Evolutionary conservation across 148 eudicot species (phyloP), one percentile per base, ranked within the genome.

Genomic region (Diospyros kaki): DNA sequence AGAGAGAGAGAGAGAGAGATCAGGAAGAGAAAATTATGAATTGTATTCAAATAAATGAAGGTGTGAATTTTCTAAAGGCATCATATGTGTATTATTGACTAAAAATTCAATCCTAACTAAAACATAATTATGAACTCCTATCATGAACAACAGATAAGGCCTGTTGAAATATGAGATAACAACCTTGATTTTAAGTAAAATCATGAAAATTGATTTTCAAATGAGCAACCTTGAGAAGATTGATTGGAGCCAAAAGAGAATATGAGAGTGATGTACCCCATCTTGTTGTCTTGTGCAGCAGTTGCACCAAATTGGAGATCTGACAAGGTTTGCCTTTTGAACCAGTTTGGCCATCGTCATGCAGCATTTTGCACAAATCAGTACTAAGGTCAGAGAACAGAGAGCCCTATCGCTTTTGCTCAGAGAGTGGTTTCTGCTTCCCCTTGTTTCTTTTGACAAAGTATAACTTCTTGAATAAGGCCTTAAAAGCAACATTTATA

Each of bases 251-350:
- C 52, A 8, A 68, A 52, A 48, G 1, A 28, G 28, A 4, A 43
- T 38, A 68, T 50, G 45, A 40, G 50, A 42, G 4, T n/a, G 60
- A 45, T 6, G 3, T 13, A 66, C 15, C 64, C 8, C 56, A 40
- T 18, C 8, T 18, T 58, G n/a, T 45, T 56, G 66, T 75, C 64
- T 74, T 54, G 71, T 56, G 55, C 64, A 52, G 53, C 70, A 74
- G 63, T 54, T 44, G 39, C 41, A 52, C 28, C 28, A 28, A 28
- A 28, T 28, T 52, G 13, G 65, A 12, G 17, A 17, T 38, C 44
- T 18, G 17, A 64, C 1, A 73, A 43, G 18, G 58, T 50, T 63
- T 7, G 18, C 28, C 42, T 48, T 59, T 62, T 15, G 5, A 53
- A 75, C 45, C 53, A 55, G 18, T 66, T 53, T 6, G 10, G 4